phyloP scores from a whole-genome alignment of 202 grass and related monocot genomes.

The Bolboschoenoplectus hybrid region DNA sequence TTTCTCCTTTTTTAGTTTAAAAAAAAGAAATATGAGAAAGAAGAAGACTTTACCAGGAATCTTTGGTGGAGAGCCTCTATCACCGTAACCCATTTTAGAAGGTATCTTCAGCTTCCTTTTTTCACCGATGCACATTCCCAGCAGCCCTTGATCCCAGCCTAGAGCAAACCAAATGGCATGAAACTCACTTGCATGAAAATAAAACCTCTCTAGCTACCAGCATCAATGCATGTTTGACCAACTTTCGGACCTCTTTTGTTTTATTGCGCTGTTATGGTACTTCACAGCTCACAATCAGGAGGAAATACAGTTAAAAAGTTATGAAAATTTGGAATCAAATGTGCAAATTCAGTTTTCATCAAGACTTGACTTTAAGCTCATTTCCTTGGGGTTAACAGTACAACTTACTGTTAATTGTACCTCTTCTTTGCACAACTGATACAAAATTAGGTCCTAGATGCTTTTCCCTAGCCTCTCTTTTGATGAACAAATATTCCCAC shows the following conservation, averaged over 20 bases:
- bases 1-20: not conserved
- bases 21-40: not conserved
- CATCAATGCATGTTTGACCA: not conserved
- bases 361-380: not conserved
- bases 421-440: not conserved
- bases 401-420: not conserved
- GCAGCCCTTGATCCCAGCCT: conserved; percentile 96
- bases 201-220: not conserved
- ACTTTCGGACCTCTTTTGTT: conserved; percentile 8
- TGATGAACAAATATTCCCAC: not conserved
- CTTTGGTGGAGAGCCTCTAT: conserved; percentile 83
- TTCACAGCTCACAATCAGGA: conserved; percentile 25
- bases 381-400: not conserved
- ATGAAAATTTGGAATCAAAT: not conserved
- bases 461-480: not conserved
- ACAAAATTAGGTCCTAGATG: conserved; percentile 14
- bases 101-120: conserved; percentile 95
- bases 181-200: conserved; percentile 19
- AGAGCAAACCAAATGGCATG: conserved; percentile 36
- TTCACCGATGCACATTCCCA: conserved; percentile 94
- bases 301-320: not conserved
- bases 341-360: not conserved
- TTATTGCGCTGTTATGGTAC: conserved; percentile 31
- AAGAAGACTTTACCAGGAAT: conserved; percentile 68
- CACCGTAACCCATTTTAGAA: conserved; percentile 82